A percentile compares a stretch with the other conserved stretches of the same genome.
These are phyloP conservation scores for Coniochaeta sp. DNA, from an alignment of 2,329 filamentous ascomycete species.

Conservation along the genomic window DNA sequence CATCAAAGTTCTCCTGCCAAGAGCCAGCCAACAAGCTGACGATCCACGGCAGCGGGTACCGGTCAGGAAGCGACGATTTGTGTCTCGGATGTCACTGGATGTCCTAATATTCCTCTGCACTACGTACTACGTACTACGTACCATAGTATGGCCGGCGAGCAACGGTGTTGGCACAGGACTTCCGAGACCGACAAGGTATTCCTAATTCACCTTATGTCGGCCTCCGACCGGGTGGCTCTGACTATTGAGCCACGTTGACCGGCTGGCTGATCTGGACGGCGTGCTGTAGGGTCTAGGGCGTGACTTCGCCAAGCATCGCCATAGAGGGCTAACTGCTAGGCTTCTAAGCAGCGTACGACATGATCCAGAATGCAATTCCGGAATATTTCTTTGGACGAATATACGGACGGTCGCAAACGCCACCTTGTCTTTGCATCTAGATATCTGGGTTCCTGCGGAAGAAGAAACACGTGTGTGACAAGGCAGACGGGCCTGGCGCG, in stretches of 20 bases:
- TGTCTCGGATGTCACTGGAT: too few species aligned
- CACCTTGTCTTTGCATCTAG: too few species aligned
- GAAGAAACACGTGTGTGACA: not conserved
- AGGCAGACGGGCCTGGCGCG: not conserved
- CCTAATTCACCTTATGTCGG: not conserved
- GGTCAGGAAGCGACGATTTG: not conserved
- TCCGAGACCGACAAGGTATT: not conserved
- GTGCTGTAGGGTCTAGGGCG: not conserved
- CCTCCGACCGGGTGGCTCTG: not conserved
- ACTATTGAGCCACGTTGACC: not conserved
- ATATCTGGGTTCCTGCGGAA: too few species aligned
- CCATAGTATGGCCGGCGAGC: not conserved
- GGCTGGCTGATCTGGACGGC: not conserved
- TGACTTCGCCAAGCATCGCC: not conserved
- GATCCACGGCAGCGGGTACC: not conserved
- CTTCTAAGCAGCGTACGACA: too few species aligned
- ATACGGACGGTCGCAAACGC: too few species aligned
- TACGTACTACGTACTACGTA: too few species aligned
- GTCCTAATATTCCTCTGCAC: too few species aligned
- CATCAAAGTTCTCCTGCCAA: not conserved
- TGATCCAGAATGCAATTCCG: too few species aligned
- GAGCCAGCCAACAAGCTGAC: not conserved
- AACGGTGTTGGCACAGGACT: not conserved
- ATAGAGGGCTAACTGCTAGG: not conserved
- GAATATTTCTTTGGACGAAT: too few species aligned